These are phyloP conservation scores for Ceratocystis smalleyi DNA, from an alignment of 2,329 filamentous ascomycete species.

Conservation along the genomic window DNA sequence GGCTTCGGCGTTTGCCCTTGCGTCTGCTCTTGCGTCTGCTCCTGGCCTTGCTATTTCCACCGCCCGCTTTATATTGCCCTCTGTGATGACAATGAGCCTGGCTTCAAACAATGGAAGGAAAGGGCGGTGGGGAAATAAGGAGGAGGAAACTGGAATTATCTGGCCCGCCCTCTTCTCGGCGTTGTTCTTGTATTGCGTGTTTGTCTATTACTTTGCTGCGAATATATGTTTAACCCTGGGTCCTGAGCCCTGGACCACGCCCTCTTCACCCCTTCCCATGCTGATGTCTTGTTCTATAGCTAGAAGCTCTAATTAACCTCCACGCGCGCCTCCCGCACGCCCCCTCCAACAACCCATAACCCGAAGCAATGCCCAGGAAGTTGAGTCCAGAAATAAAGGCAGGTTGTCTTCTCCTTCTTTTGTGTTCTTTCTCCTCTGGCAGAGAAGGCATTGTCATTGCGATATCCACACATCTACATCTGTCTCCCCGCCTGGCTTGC, in stretches of 20 bases:
- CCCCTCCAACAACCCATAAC: not conserved
- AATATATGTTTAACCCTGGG: not conserved
- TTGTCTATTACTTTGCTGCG: no score
- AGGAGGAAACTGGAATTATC: not conserved
- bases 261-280: not conserved
- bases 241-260: not conserved
- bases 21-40: not conserved
- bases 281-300: not conserved
- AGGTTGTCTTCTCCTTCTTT: not conserved
- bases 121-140: not conserved
- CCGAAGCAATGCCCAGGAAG: not conserved
- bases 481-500: not conserved
- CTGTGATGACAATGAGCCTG: not conserved
- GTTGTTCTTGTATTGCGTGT: not conserved
- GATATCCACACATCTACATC: not conserved
- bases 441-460: not conserved
- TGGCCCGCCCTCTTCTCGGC: not conserved
- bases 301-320: not conserved
- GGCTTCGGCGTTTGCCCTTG: no score
- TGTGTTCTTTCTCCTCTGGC: not conserved
- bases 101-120: not conserved
- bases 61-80: not conserved
- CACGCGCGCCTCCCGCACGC: not conserved
- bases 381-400: not conserved
- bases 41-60: not conserved